Base-by-base conservation (phyloP, 306 rosid genomes). In the Trichosanthes truncata region DNA sequence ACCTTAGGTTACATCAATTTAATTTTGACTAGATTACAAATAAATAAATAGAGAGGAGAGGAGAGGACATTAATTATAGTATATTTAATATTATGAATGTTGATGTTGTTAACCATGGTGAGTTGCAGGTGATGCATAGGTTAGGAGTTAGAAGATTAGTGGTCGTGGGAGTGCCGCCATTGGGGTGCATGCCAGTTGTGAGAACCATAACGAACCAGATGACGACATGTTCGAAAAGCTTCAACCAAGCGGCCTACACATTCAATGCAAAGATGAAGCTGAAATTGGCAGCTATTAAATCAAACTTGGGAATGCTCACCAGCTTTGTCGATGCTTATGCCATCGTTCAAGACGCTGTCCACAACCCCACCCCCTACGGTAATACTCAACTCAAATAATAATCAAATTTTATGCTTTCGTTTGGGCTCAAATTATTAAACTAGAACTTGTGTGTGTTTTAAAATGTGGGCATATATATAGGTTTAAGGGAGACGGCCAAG, bases 101-200 rank as follows among this genome's bases (percentile, higher is more conserved):
- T n/a, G n/a, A n/a, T n/a, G 45, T 40, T 40, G 9, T 40, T 40
- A 40, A 40, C 45, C 9, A 40, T 40, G 45, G 45, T 40, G 9
- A 40, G 20, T 1, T 75, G 82, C 85, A 92, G 97, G 74, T n/a
- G 57, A 85, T 90, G 88, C 86, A 85, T 23, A 85, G 86, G 74
- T 25, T 86, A 20, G 97, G 93, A 45, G 87, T 87, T 0, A 81
- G 52, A 23, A 85, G 84, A 62, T 7, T 90, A 59, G 83, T 81
- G 3, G 68, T 86, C 15, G 97, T 89, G 7, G 97, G 97, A 61
- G 91, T 92, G 20, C 96, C 90, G 31, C 93, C 93, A 3, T 10
- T 90, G 23, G 97, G 95, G 9, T 92, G 95, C 65, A 71, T 90
- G 78, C 97, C 97, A 73, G 85, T 92, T 43, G 81, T 80, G 4